phyloP scores from a whole-genome alignment of 805 yeast species.

The Candida berthetii region DNA sequence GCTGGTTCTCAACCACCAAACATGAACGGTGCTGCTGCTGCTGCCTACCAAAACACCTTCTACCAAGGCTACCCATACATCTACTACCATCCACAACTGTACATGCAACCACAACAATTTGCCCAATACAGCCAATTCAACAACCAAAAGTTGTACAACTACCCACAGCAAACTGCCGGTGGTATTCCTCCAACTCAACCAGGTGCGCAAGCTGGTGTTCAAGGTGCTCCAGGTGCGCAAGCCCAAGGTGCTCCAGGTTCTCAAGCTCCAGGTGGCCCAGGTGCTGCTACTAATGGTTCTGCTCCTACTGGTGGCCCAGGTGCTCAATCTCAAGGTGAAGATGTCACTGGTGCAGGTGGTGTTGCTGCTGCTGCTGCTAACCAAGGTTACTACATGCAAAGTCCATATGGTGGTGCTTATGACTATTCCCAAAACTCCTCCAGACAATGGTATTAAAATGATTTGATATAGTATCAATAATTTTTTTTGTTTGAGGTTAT shows the following conservation, averaged over 20 bases:
- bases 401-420: not conserved
- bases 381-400: not conserved
- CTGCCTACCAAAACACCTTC: slow-evolving; percentile 16
- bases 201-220: not conserved
- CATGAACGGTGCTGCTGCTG: too few relatives aligned
- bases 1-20: slow-evolving; percentile 18
- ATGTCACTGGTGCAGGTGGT: slow-evolving; percentile 2
- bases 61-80: slow-evolving; percentile 17
- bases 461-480: too few relatives aligned
- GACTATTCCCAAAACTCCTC: not conserved
- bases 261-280: not conserved
- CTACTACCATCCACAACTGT: slow-evolving; percentile 18
- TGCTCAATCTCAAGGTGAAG: slow-evolving; percentile 6
- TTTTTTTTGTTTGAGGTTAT: too few relatives aligned
- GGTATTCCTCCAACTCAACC: slow-evolving; percentile 1
- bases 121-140: slow-evolving; percentile 4
- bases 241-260: not conserved
- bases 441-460: slow-evolving; percentile 1
- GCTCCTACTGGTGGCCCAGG: slow-evolving; percentile 5
- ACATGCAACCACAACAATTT: slow-evolving; percentile 10
- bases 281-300: slow-evolving; percentile 13
- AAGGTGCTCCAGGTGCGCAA: not conserved
- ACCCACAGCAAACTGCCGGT: slow-evolving; percentile 7
- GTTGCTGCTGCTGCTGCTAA: slow-evolving; percentile 1
- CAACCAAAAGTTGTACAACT: slow-evolving; percentile 13